Conservation (phyloP, 2,329 filamentous ascomycete genomes). For the Paraconiothyrium sp. region DNA sequence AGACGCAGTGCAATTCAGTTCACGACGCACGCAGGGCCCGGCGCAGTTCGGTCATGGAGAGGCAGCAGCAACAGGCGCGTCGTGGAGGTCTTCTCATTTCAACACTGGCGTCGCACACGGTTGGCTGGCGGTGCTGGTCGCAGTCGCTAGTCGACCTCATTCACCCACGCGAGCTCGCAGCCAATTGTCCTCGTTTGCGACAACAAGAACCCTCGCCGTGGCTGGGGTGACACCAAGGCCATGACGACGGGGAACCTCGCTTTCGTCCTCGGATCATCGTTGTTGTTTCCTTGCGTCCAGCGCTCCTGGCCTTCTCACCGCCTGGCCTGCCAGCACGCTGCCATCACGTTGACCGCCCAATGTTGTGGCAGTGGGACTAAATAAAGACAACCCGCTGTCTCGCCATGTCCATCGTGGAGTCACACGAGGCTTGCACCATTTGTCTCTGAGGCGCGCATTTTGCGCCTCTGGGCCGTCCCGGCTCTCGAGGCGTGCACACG, state of each 20-base stretch:
- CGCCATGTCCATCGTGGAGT: neutral
- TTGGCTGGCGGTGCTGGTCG: conserved; percentile 16
- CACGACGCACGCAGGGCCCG: conserved; percentile 5
- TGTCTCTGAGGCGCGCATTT: conserved; percentile 1
- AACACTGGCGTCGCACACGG: conserved; percentile 2
- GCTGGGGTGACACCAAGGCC: conserved; percentile 40
- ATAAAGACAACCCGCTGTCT: neutral
- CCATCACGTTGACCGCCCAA: conserved; percentile 9
- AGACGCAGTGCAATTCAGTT: conserved; percentile 7
- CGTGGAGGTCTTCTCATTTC: neutral
- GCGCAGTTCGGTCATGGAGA: conserved; percentile 3
- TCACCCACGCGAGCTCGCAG: conserved; percentile 29
- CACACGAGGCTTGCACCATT: neutral
- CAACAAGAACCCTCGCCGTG: conserved; percentile 33
- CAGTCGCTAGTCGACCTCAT: conserved; percentile 3
- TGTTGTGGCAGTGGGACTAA: conserved; percentile 20
- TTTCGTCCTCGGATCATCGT: neutral
- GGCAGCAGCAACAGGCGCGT: neutral
- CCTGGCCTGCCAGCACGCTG: conserved; percentile 5
- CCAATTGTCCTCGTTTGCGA: conserved; percentile 28
- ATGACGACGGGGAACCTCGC: conserved; percentile 22
- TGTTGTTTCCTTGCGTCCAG: conserved; percentile 14
- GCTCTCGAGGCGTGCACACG: conserved; percentile 2
- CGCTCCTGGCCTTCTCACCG: conserved; percentile 10
- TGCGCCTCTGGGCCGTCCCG: neutral